A percentile compares a stretch with the other conserved stretches of the same genome.
These are phyloP conservation scores for Cystobasidiaceae sp. DNA, from an alignment of 1,284 basidiomycete genomes.

Conservation along the genomic window DNA sequence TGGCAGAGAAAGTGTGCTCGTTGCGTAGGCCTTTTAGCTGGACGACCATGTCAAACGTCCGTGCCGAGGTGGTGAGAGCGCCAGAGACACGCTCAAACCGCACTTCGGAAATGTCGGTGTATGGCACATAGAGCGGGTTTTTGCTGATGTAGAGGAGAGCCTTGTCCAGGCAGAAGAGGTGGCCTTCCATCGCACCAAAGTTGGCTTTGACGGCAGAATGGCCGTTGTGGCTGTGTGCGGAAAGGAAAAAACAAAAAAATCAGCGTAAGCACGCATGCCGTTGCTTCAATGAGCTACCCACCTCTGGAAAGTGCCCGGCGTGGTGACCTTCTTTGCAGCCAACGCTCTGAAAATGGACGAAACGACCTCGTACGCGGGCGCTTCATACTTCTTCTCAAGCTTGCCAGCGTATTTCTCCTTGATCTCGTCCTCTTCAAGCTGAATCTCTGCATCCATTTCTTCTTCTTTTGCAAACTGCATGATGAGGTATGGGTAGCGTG, in stretches of 20 bases:
- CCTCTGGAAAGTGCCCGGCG: constrained; percentile 77
- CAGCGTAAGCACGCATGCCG: too few species aligned
- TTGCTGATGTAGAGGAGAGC: constrained; percentile 97
- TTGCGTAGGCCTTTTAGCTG: constrained; percentile 68
- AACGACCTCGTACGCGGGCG: constrained; percentile 91
- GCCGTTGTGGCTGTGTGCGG: constrained; percentile 6
- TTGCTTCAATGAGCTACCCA: constrained; percentile 44
- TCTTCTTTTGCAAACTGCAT: constrained; percentile 97
- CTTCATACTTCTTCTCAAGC: constrained; percentile 84
- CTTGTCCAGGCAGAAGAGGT: constrained; percentile 97
- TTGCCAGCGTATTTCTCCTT: constrained; percentile 62
- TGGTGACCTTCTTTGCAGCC: constrained; percentile 83
- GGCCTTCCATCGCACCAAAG: constrained; percentile 85
- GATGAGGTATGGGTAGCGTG: constrained; percentile 93
- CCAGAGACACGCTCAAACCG: constrained; percentile 95
- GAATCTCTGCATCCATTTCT: constrained; percentile 92
- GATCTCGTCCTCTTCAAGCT: constrained; percentile 70
- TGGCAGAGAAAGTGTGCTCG: constrained; percentile 83
- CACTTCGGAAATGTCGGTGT: constrained; percentile 84
- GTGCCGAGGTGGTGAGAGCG: constrained; percentile 69
- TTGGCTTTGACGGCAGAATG: constrained; percentile 27
- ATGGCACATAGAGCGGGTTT: constrained; percentile 85
- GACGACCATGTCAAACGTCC: constrained; percentile 92
- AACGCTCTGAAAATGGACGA: constrained; percentile 90
- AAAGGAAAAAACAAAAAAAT: neutral